These are phyloP conservation scores for Phaffomyces thermotolerans DNA, from an alignment of 805 yeast species.

Conservation along the genomic window DNA sequence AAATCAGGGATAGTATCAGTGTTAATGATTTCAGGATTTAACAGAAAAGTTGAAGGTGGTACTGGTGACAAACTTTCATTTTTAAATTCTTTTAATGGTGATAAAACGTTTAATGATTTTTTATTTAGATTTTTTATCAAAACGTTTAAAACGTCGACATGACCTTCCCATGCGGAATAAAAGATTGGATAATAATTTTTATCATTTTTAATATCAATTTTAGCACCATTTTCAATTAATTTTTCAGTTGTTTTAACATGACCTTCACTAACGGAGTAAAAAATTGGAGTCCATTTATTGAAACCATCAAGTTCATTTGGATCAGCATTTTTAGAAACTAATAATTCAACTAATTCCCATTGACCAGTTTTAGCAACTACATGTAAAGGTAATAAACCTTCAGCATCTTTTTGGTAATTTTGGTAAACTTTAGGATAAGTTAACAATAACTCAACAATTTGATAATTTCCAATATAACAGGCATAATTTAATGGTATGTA, in stretches of 20 bases:
- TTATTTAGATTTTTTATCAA: slow-evolving; percentile 35
- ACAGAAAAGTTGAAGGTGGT: slow-evolving; percentile 17
- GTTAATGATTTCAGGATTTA: slow-evolving; percentile 28
- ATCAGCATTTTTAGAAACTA: slow-evolving; percentile 66
- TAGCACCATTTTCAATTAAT: slow-evolving; percentile 68
- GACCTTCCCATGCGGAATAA: slow-evolving; percentile 93
- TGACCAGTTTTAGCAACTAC: slow-evolving; percentile 84
- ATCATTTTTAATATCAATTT: slow-evolving; percentile 61
- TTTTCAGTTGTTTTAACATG: slow-evolving; percentile 62
- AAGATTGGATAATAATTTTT: slow-evolving; percentile 75
- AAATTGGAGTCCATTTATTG: slow-evolving; percentile 90
- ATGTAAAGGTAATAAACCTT: slow-evolving; percentile 83
- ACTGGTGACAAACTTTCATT: slow-evolving; percentile 7
- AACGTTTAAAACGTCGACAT: slow-evolving; percentile 69
- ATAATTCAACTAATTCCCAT: slow-evolving; percentile 54
- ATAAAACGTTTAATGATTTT: slow-evolving; percentile 13
- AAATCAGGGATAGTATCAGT: slow-evolving; percentile 83
- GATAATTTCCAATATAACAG: slow-evolving; percentile 73
- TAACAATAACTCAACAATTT: slow-evolving; percentile 48
- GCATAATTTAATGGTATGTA: slow-evolving; percentile 81
- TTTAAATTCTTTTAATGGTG: slow-evolving; percentile 19
- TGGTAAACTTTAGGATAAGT: slow-evolving; percentile 25
- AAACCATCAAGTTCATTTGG: slow-evolving; percentile 76
- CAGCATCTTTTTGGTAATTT: slow-evolving; percentile 58
- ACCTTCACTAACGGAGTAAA: slow-evolving; percentile 86